Percentiles rank a stretch among this genome's conserved stretches.
Conservation (phyloP, 2,329 filamentous ascomycete species). For the Westerdykella ornata region DNA sequence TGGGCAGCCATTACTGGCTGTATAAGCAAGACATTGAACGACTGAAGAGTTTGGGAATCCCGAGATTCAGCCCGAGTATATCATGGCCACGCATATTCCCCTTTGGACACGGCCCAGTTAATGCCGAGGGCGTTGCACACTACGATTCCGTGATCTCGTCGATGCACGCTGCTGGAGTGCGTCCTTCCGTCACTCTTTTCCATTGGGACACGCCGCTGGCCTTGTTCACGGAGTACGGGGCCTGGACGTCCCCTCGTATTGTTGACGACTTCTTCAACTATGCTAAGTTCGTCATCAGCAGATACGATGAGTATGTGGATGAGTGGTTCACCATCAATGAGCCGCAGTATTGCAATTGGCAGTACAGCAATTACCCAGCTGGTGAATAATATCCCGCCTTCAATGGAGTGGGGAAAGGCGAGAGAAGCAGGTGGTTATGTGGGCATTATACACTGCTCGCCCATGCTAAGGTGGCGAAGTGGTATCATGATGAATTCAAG, state of each 20-base stretch:
- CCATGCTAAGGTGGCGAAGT: conserved; percentile 41
- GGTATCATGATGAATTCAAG: conserved; percentile 44
- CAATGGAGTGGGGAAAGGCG: conserved; percentile 37
- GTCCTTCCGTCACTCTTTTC: conserved; percentile 36
- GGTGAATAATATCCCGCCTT: conserved; percentile 44
- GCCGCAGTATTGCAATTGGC: conserved; percentile 46
- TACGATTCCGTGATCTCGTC: conserved; percentile 38
- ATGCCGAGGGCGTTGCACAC: conserved; percentile 31
- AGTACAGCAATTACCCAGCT: conserved; percentile 41
- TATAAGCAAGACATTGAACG: conserved; percentile 42
- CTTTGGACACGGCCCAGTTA: conserved; percentile 35
- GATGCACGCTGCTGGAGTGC: conserved; percentile 33
- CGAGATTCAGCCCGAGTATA: conserved; percentile 30
- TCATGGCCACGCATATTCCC: conserved; percentile 38
- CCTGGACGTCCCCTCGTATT: conserved; percentile 36
- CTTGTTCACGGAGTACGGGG: conserved; percentile 39
- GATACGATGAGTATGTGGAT: conserved; percentile 38
- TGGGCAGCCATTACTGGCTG: conserved; percentile 39
- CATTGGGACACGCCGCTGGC: conserved; percentile 42
- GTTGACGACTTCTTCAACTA: conserved; percentile 41
- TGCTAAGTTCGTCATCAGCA: conserved; percentile 39
- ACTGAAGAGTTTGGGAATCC: conserved; percentile 28
- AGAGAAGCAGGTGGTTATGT: conserved; percentile 40
- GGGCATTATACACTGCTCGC: conserved; percentile 42
- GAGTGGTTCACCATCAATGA: conserved; percentile 41